Base-by-base conservation (phyloP, 345 rosid species). In the Psidium guajava region DNA sequence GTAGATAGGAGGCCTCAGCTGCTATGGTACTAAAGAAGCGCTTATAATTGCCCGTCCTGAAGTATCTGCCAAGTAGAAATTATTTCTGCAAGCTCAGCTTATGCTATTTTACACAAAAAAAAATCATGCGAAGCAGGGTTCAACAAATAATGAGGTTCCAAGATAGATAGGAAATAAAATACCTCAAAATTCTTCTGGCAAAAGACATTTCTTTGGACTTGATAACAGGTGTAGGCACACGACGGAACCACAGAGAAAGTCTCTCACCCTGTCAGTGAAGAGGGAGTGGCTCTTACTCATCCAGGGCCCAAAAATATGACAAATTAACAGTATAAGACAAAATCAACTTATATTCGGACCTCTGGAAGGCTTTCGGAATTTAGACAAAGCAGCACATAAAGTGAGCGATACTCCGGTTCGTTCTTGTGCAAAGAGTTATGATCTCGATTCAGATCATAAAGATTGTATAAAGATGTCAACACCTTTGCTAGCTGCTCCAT, bases 401-500 rank as follows among this genome's bases (percentile, higher is more conserved):
- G 92, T 53, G 99, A 96, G 82, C 90, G 93, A 59, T 92, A 95
- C 87, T 95, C 95, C 1, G 98, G 91, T 90, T 95, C 98, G 75
- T 94, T 94, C 90, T 89, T 82, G 77, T 85, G 75, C 73, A 84
- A 55, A 58, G 87, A 86, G 81, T 86, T 82, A n/a, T 90, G 81
- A 84, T 89, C 84, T 86, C 91, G 91, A 90, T 91, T 92, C 88
- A 86, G 93, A 84, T 94, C 98, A 86, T 97, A 97, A 56, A 97
- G 90, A 88, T 89, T 86, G 91, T 93, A 97, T 32, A 97, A 89
- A 85, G 99, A 91, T 54, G 92, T 88, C 85, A 95, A 88, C 83
- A 96, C 84, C 90, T 97, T 97, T 44, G 90, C 88, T 82, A 97
- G 96, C 90, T 97, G 99, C 93, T 97, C 99, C 95, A 91, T 89